phyloP scores from a whole-genome alignment of 352 stramenopile genomes.

The Phytophthora chlamydospora region DNA sequence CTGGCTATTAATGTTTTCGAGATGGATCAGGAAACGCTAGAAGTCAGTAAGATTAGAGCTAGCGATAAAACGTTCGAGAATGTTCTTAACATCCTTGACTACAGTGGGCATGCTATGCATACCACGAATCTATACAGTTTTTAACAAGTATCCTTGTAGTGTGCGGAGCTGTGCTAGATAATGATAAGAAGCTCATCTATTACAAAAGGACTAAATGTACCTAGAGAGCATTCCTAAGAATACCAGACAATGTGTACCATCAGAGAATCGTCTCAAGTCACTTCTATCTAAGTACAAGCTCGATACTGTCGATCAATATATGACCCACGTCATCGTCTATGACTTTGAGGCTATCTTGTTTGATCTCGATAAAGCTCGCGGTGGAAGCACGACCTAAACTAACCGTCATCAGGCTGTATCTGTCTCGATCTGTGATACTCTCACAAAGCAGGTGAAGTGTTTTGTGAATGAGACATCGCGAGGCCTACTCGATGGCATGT shows the following conservation, averaged over 20 bases:
- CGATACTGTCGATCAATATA: constrained; percentile 12
- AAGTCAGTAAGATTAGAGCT: constrained; percentile 6
- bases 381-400: neutral
- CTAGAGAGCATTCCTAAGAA: neutral
- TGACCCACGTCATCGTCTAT: constrained; percentile 30
- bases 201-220: neutral
- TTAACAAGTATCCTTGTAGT: neutral
- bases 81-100: constrained; percentile 11
- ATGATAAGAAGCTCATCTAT: neutral
- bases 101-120: neutral
- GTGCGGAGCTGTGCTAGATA: neutral
- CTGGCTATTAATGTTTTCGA: constrained; percentile 13
- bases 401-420: neutral
- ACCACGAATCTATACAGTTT: neutral
- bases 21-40: constrained; percentile 14
- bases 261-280: neutral
- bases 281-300: constrained; percentile 8
- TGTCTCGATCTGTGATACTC: neutral
- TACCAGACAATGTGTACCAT: neutral
- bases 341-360: constrained; percentile 5
- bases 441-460: neutral
- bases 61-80: constrained; percentile 2
- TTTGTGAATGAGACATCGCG: neutral
- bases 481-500: neutral
- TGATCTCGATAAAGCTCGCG: neutral